Evolutionary conservation across 768 basidiomycete species (phyloP), one percentile per base, ranked within the genome.

Genomic region (Termitomyces sp.): DNA sequence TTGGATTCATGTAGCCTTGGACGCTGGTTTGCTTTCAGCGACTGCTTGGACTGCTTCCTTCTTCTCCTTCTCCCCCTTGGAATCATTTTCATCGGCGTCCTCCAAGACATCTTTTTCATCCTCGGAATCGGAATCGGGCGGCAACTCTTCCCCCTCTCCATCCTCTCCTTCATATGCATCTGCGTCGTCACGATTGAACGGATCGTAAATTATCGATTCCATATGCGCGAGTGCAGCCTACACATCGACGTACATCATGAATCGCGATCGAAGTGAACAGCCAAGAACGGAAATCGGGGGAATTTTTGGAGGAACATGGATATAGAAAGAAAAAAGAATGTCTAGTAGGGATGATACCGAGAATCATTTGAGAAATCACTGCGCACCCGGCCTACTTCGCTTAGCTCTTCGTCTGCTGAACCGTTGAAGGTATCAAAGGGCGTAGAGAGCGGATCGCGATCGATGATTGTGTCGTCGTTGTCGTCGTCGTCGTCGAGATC

Each of bases 351-450:
- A 58, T 83, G 76, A 74, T 77, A 94, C 72, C 92, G 88, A 68
- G 73, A 80, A 78, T 86, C 72, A 77, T 86, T 86, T 74, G 80
- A 66, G 71, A 89, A 89, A 89, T 89, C 82, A 71, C 86, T 90
- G 88, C 93, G 90, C 87, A 93, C 91, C 88, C 90, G 85, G 77
- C 93, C 93, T 63, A 88, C 89, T 75, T 88, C 86, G 71, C 86
- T 90, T 62, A 94, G 81, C 72, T 94, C 90, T 65, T 92, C 22
- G 74, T 79, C 55, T 79, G 51, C 85, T 47, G 79, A 78, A 27
- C 86, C 87, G 22, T 72, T 75, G 63, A 82, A 81, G 3, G 75
- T 74, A 4, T 76, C 78, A 68, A 91, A 87, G 1, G 77, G 74
- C 59, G 69, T 68, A 7, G 47, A 26, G 13, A 59, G 26, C 8